Conservation (phyloP, 495 filamentous ascomycete genomes). For the Neurospora sp. region DNA sequence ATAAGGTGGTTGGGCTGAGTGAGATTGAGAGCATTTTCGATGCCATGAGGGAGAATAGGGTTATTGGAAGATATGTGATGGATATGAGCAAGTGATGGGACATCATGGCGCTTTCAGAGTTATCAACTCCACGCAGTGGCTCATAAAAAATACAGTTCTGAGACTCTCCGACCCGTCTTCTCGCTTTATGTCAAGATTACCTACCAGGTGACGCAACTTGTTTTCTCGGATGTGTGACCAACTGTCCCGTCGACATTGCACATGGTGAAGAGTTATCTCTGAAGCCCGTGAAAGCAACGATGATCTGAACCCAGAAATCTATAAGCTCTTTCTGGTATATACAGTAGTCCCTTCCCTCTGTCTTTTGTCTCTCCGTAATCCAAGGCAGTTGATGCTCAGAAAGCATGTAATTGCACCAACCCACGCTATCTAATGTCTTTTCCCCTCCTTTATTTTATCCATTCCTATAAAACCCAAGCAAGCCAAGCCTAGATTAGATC, state of each 20-base stretch:
- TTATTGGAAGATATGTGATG: slow-evolving; percentile 78
- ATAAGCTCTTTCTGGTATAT: neutral
- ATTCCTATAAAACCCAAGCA: neutral
- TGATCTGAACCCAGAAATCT: neutral
- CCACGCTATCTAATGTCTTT: neutral
- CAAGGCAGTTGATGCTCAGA: neutral
- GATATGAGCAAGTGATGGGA: slow-evolving; percentile 40
- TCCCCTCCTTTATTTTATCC: neutral
- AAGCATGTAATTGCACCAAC: neutral
- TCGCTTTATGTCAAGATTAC: neutral
- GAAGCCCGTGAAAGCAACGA: neutral
- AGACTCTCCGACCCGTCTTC: neutral
- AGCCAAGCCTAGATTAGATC: neutral
- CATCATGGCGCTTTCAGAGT: too few relatives aligned
- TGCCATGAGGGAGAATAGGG: slow-evolving; percentile 59
- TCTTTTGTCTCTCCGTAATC: neutral
- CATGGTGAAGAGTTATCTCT: too few relatives aligned
- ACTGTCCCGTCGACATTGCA: too few relatives aligned
- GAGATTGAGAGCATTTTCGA: slow-evolving; percentile 66
- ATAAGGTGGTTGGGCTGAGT: slow-evolving; percentile 66
- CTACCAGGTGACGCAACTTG: neutral
- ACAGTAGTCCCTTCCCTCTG: neutral
- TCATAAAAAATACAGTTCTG: too few relatives aligned
- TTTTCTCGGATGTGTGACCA: neutral
- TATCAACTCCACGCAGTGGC: too few relatives aligned